phyloP scores from a whole-genome alignment of 1,139 yeast genomes.

The Hyphopichia buzzinii region DNA sequence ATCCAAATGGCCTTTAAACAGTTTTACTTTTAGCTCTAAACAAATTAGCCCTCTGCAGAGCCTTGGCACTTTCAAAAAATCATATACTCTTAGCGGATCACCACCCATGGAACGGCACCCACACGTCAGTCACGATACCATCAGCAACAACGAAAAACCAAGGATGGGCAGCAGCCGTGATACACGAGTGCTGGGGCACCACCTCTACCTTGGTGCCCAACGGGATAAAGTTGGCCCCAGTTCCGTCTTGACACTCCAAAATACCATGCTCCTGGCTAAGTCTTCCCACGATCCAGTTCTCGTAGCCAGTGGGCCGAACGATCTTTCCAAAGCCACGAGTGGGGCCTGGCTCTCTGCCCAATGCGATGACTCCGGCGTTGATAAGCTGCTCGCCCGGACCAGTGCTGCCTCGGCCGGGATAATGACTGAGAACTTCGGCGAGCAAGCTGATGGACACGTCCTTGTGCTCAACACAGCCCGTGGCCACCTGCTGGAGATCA shows the following conservation, averaged over 20 bases:
- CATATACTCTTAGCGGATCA: too few relatives aligned
- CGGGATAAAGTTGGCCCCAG: constrained; percentile 38
- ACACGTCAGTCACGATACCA: constrained; percentile 55
- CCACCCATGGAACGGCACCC: constrained; percentile 70
- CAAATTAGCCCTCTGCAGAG: too few relatives aligned
- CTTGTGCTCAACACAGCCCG: constrained; percentile 50
- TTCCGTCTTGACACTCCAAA: constrained; percentile 31
- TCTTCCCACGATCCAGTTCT: constrained; percentile 55
- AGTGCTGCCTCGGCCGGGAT: constrained; percentile 47
- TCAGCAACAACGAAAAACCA: constrained; percentile 57
- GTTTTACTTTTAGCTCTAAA: too few relatives aligned
- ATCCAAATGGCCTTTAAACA: too few relatives aligned
- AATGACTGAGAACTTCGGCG: constrained; percentile 63
- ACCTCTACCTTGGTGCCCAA: constrained; percentile 55
- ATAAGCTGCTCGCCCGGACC: constrained; percentile 60
- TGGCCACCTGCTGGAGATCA: constrained; percentile 73
- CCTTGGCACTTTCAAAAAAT: too few relatives aligned
- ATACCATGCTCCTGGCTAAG: constrained; percentile 68
- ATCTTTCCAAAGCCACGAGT: constrained; percentile 50
- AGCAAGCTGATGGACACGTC: constrained; percentile 57
- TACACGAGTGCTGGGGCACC: constrained; percentile 74
- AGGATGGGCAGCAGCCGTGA: constrained; percentile 63
- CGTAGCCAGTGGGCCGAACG: constrained; percentile 32
- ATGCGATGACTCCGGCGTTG: constrained; percentile 71
- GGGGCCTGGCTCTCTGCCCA: constrained; percentile 62